Conservation (phyloP, 148 eudicot genomes). For the Cornus kousa region DNA sequence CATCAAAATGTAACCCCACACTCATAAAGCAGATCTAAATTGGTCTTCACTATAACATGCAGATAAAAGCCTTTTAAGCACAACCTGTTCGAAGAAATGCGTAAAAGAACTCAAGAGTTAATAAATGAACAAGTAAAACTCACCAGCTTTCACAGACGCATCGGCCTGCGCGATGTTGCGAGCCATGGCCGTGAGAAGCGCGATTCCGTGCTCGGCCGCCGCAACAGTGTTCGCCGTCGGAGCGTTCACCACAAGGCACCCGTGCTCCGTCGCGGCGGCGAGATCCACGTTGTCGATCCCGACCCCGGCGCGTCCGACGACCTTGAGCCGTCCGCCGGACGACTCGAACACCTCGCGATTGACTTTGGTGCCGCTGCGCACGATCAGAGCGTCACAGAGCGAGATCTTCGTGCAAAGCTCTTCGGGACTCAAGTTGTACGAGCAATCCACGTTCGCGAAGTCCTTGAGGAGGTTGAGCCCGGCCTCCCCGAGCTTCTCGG, state of each 20-base stretch:
- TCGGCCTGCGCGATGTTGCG: constrained; percentile 95
- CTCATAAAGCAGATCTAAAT: constrained; percentile 2
- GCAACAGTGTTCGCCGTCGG: constrained; percentile 98
- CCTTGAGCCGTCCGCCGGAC: constrained; percentile 78
- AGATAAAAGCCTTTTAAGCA: background rate
- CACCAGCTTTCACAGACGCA: constrained; percentile 90
- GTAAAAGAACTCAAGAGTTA: background rate
- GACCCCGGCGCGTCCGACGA: constrained; percentile 95
- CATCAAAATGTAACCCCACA: background rate
- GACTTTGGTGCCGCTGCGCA: constrained; percentile 86
- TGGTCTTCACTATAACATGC: background rate
- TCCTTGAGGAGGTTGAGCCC: constrained; percentile 59
- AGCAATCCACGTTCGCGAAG: constrained; percentile 85
- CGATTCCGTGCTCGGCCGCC: constrained; percentile 97
- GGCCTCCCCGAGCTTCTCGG: constrained; percentile 85
- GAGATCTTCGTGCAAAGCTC: constrained; percentile 97
- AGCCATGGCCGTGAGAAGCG: constrained; percentile 85
- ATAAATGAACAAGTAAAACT: background rate
- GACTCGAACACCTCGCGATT: constrained; percentile 89
- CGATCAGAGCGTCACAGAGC: constrained; percentile 85
- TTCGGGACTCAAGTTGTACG: constrained; percentile 74
- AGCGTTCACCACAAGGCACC: constrained; percentile 93
- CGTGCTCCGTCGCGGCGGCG: constrained; percentile 94
- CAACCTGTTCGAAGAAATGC: constrained; percentile 37
- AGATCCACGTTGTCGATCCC: constrained; percentile 99